Percentiles rank a stretch among this genome's conserved stretches.
Conservation (phyloP, 805 yeast species). For the Wickerhamomyces alni region DNA sequence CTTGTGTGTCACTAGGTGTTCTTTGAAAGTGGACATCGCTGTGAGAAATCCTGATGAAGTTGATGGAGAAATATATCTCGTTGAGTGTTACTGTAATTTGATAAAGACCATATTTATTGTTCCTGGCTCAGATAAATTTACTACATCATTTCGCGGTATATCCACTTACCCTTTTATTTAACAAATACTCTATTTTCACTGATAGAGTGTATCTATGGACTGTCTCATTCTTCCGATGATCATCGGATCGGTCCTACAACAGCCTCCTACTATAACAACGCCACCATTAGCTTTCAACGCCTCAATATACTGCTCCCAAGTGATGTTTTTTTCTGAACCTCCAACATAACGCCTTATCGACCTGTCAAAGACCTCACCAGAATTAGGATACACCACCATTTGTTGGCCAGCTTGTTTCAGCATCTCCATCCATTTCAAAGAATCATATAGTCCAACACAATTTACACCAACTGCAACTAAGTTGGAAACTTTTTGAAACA, state of each 20-base stretch:
- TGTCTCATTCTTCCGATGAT: background rate
- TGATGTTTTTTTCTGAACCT: background rate
- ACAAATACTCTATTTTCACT: too few species aligned
- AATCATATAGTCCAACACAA: conserved; percentile 45
- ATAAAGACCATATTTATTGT: too few species aligned
- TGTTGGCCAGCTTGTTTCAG: conserved; percentile 16
- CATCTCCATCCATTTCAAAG: conserved; percentile 32
- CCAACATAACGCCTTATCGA: background rate
- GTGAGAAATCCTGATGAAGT: too few species aligned
- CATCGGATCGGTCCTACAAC: background rate
- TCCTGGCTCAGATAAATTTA: too few species aligned
- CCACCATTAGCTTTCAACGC: background rate
- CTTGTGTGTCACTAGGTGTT: background rate
- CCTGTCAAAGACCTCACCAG: background rate
- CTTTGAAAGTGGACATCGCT: background rate
- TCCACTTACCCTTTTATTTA: too few species aligned
- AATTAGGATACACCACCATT: background rate
- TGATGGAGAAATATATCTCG: too few species aligned
- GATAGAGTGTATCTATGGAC: background rate
- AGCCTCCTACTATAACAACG: background rate
- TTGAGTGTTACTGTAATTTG: too few species aligned
- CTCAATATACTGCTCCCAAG: background rate
- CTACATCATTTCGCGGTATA: too few species aligned
- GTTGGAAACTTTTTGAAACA: conserved; percentile 18
- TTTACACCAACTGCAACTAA: conserved; percentile 57